phyloP scores from a whole-genome alignment of 139 green algal genomes.

The Auxenochlorella protothecoides region DNA sequence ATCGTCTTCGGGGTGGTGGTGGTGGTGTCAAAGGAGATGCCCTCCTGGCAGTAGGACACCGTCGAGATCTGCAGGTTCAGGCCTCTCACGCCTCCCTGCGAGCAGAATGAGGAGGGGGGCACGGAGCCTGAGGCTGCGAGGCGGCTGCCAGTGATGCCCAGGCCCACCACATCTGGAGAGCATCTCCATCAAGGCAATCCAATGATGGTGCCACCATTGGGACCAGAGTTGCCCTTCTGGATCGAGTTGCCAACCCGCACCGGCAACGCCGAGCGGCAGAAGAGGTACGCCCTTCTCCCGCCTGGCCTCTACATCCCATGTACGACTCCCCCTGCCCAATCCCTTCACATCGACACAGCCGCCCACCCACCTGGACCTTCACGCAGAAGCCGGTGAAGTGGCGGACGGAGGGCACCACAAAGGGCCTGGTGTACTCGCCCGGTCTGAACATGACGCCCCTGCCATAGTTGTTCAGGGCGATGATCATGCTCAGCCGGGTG shows the following conservation, averaged over 20 bases:
- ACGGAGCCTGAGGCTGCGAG: neutral
- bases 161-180: neutral
- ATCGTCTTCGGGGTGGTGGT: neutral
- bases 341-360: neutral
- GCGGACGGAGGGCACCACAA: neutral
- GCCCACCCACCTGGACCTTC: neutral
- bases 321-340: neutral
- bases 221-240: neutral
- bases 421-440: neutral
- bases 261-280: neutral
- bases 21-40: neutral
- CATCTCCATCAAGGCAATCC: neutral
- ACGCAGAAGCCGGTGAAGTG: neutral
- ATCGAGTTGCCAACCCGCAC: neutral
- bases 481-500: neutral
- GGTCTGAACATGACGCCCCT: neutral
- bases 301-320: neutral
- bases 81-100: slow-evolving; percentile 1
- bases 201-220: neutral
- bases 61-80: neutral
- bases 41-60: neutral
- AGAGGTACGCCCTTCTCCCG: neutral
- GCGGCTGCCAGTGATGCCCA: no score
- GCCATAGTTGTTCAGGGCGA: neutral
- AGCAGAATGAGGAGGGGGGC: neutral